These are phyloP conservation scores for Candida berthetii DNA, from an alignment of 805 yeast genomes.

Conservation along the genomic window DNA sequence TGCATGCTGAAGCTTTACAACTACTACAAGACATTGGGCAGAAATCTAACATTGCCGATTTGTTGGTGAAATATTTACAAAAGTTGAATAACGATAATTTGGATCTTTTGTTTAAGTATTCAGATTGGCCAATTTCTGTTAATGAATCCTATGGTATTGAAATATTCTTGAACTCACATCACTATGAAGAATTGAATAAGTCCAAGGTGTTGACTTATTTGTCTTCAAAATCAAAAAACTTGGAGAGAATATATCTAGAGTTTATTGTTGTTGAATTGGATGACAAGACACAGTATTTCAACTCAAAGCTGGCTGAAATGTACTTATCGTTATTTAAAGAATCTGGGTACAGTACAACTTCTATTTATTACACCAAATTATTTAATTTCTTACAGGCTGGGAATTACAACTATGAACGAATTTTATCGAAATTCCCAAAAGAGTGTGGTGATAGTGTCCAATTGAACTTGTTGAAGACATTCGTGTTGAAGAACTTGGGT, in stretches of 20 bases:
- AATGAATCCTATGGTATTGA: constrained; percentile 30
- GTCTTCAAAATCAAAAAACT: constrained; percentile 15
- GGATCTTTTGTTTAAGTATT: constrained; percentile 49
- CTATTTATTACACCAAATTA: constrained; percentile 24
- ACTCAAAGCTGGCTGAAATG: constrained; percentile 36
- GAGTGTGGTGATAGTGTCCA: not conserved
- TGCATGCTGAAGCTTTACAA: constrained; percentile 63
- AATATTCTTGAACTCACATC: constrained; percentile 60
- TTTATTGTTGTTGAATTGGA: constrained; percentile 36
- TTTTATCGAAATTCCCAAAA: constrained; percentile 24
- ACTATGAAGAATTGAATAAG: constrained; percentile 52
- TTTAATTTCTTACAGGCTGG: constrained; percentile 26
- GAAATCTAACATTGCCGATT: constrained; percentile 6
- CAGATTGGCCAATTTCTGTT: constrained; percentile 42
- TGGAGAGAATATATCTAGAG: constrained; percentile 45
- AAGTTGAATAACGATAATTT: constrained; percentile 42
- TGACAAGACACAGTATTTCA: constrained; percentile 30
- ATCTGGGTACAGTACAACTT: constrained; percentile 3
- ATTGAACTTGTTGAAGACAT: constrained; percentile 41
- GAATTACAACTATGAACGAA: constrained; percentile 28
- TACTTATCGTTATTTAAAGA: constrained; percentile 30
- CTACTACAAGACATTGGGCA: constrained; percentile 39
- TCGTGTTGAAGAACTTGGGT: constrained; percentile 51
- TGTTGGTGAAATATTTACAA: constrained; percentile 46
- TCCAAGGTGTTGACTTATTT: constrained; percentile 48